phyloP scores from a whole-genome alignment of 2,329 filamentous ascomycete species.

The Orbilia blumenaviensis region DNA sequence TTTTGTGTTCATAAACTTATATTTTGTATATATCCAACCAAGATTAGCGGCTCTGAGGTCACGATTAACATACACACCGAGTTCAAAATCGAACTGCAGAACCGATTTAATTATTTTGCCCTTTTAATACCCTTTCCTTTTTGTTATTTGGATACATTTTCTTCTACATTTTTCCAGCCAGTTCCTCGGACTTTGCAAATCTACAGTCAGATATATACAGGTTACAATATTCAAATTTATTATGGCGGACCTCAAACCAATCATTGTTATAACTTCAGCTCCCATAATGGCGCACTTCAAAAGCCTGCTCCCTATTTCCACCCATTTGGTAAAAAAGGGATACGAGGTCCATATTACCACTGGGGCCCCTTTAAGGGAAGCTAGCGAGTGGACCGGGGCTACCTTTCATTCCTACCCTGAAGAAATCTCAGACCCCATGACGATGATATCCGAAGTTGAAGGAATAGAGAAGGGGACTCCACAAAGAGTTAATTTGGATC shows the following conservation, averaged over 20 bases:
- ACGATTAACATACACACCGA: too few relatives aligned
- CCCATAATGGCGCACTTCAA: constrained; percentile 51
- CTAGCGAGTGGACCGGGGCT: constrained; percentile 61
- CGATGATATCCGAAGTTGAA: constrained; percentile 48
- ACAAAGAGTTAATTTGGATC: constrained; percentile 59
- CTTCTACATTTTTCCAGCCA: background rate
- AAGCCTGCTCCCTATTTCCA: constrained; percentile 59
- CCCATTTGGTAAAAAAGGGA: constrained; percentile 61
- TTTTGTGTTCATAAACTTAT: background rate
- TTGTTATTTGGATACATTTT: too few relatives aligned
- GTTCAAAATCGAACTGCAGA: too few relatives aligned
- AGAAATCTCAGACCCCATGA: constrained; percentile 56
- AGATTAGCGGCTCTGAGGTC: too few relatives aligned
- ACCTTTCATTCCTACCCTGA: constrained; percentile 60
- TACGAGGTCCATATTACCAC: constrained; percentile 63
- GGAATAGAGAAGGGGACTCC: constrained; percentile 54
- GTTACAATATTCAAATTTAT: too few relatives aligned
- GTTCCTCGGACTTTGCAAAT: too few relatives aligned
- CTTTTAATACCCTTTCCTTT: too few relatives aligned
- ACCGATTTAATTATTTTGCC: too few relatives aligned
- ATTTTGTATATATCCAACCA: too few relatives aligned
- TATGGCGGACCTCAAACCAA: constrained; percentile 44
- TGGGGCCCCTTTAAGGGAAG: constrained; percentile 60
- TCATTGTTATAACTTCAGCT: constrained; percentile 35
- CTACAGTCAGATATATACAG: too few relatives aligned